These are phyloP conservation scores for Boletus rufocinnamomeus DNA, from an alignment of 768 basidiomycete genomes.

Conservation along the genomic window DNA sequence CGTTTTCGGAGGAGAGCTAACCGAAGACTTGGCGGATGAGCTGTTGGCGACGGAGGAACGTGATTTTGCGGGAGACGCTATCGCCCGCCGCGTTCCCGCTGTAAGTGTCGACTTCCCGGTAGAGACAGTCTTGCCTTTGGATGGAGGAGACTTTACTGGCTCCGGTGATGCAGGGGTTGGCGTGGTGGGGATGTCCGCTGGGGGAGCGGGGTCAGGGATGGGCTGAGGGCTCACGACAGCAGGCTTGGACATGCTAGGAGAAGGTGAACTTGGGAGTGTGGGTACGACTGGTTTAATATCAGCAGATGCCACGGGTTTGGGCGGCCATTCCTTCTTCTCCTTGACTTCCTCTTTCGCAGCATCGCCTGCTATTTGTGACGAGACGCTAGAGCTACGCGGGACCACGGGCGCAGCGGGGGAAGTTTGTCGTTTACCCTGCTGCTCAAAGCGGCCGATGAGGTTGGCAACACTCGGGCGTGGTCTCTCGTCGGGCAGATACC, in stretches of 20 bases:
- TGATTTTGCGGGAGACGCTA: constrained; percentile 34
- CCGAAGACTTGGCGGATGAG: constrained; percentile 25
- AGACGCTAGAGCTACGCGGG: constrained; percentile 66
- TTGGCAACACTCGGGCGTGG: constrained; percentile 87
- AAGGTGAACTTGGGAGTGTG: constrained; percentile 39
- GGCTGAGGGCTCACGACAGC: constrained; percentile 34
- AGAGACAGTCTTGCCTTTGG: constrained; percentile 20
- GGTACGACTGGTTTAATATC: constrained; percentile 38
- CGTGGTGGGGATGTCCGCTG: constrained; percentile 21
- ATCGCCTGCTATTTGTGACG: constrained; percentile 65
- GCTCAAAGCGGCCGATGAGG: constrained; percentile 88
- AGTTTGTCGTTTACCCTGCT: constrained; percentile 68
- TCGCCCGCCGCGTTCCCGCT: constrained; percentile 20
- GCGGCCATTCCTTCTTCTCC: constrained; percentile 81
- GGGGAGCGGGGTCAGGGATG: constrained; percentile 25
- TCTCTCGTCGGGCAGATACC: constrained; percentile 87
- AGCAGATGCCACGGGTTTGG: constrained; percentile 41
- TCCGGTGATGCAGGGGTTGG: constrained; percentile 27
- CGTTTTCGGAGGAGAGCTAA: constrained; percentile 30
- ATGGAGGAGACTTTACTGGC: constrained; percentile 22
- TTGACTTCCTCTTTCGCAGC: constrained; percentile 64
- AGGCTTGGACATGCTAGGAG: constrained; percentile 20
- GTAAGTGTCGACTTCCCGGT: constrained; percentile 27
- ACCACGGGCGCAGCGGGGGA: constrained; percentile 38
- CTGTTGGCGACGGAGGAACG: constrained; percentile 22